Evolutionary conservation across 768 basidiomycete genomes (phyloP).

Genomic region (Mycena epipterygia): DNA sequence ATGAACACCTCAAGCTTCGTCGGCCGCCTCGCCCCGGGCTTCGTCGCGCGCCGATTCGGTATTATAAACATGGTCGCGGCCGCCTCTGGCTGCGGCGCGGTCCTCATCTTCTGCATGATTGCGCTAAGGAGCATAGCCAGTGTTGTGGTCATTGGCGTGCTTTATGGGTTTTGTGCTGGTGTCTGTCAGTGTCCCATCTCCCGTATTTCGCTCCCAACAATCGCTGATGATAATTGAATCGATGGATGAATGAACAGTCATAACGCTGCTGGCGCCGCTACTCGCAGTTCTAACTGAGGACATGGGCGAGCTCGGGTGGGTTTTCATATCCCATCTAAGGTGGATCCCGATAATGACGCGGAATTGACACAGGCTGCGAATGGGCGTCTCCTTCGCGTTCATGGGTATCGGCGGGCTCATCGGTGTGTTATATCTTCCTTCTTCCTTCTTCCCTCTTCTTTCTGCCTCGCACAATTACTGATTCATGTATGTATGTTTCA

Average conservation of each 20-base stretch:
- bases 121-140: slow-evolving; percentile 39
- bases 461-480: neutral
- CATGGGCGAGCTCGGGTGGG: slow-evolving; percentile 53
- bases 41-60: slow-evolving; percentile 47
- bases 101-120: slow-evolving; percentile 51
- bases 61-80: slow-evolving; percentile 44
- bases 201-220: slow-evolving; percentile 8
- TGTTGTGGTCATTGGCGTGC: slow-evolving; percentile 43
- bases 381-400: slow-evolving; percentile 41
- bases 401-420: neutral
- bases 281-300: slow-evolving; percentile 48
- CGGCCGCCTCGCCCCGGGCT: slow-evolving; percentile 54
- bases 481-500: too few species aligned
- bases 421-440: neutral
- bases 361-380: slow-evolving; percentile 39
- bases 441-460: neutral
- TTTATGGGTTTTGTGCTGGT: slow-evolving; percentile 52
- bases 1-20: slow-evolving; percentile 53
- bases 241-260: slow-evolving; percentile 44
- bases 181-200: slow-evolving; percentile 44
- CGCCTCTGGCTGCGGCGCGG: slow-evolving; percentile 37
- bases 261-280: slow-evolving; percentile 47
- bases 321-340: neutral
- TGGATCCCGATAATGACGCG: neutral
- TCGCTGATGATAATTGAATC: too few species aligned